These are phyloP conservation scores for Blyttiomyces sp. DNA, from an alignment of 371 early-diverging fungal species.

Conservation along the genomic window DNA sequence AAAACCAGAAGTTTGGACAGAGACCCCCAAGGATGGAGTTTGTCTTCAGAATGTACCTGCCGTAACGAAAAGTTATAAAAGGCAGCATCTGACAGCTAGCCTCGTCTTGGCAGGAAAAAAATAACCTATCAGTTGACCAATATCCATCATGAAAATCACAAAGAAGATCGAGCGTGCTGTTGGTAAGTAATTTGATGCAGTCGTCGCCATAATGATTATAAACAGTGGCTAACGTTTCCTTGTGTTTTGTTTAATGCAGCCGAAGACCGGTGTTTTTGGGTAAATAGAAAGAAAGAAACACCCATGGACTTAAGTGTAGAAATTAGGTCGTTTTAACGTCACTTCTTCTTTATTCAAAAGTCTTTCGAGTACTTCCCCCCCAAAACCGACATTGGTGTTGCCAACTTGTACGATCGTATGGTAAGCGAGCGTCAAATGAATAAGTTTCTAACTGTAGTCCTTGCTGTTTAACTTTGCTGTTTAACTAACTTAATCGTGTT, in stretches of 20 bases:
- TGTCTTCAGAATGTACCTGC: neutral
- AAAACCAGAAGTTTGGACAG: neutral
- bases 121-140: too few species aligned
- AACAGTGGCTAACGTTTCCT: too few species aligned
- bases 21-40: neutral
- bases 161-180: conserved; percentile 41
- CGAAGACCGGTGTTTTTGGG: conserved; percentile 33
- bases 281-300: too few species aligned
- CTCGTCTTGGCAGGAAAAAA: neutral
- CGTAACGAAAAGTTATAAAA: neutral
- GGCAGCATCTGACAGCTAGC: neutral
- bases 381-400: conserved; percentile 88
- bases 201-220: neutral
- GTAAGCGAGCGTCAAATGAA: conserved; percentile 18
- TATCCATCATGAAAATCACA: conserved; percentile 51
- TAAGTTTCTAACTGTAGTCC: neutral
- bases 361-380: conserved; percentile 97
- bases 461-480: neutral
- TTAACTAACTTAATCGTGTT: neutral
- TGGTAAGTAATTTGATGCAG: conserved; percentile 13
- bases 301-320: neutral
- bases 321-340: neutral
- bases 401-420: conserved; percentile 89
- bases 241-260: conserved; percentile 9
- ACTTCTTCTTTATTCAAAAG: conserved; percentile 29